Conservation (phyloP, 1,284 basidiomycete genomes). For the Phellinidium pouzarii region DNA sequence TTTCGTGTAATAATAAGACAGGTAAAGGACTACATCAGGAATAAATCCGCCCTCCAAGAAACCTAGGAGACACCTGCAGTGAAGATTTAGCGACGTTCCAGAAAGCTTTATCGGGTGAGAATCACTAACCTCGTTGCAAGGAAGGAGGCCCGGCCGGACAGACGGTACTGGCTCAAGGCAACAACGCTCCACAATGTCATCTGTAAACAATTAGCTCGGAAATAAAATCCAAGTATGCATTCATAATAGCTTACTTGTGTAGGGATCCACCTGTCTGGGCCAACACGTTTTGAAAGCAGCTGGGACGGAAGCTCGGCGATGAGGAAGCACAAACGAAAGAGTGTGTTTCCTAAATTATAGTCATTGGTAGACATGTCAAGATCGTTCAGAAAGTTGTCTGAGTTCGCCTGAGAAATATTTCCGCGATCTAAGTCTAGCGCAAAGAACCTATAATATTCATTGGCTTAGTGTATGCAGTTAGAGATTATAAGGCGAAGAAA, state of each 20-base stretch:
- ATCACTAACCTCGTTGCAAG: constrained; percentile 20
- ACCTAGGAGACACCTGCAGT: constrained; percentile 22
- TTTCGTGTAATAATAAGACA: constrained; percentile 28
- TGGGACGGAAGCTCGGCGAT: constrained; percentile 29
- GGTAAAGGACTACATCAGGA: constrained; percentile 28
- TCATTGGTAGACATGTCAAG: constrained; percentile 42
- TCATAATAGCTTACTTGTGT: constrained; percentile 5
- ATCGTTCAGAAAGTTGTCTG: constrained; percentile 51
- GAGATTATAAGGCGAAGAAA: not conserved
- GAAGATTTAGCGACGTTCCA: not conserved
- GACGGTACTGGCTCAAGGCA: constrained; percentile 27
- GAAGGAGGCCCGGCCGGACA: constrained; percentile 26
- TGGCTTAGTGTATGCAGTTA: not conserved
- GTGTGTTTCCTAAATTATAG: constrained; percentile 31
- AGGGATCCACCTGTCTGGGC: constrained; percentile 26
- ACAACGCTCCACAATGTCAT: constrained; percentile 24
- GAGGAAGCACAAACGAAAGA: constrained; percentile 29
- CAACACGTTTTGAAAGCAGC: constrained; percentile 30
- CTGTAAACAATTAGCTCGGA: constrained; percentile 3
- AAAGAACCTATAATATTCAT: constrained; percentile 20
- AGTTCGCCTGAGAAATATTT: constrained; percentile 40
- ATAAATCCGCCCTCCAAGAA: constrained; percentile 33
- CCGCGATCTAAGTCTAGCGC: constrained; percentile 27
- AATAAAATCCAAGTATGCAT: constrained; percentile 16
- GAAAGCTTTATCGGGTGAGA: constrained; percentile 14